These are phyloP conservation scores for Streptanthus diversifolius DNA, from an alignment of 345 rosid genomes.

Conservation along the genomic window DNA sequence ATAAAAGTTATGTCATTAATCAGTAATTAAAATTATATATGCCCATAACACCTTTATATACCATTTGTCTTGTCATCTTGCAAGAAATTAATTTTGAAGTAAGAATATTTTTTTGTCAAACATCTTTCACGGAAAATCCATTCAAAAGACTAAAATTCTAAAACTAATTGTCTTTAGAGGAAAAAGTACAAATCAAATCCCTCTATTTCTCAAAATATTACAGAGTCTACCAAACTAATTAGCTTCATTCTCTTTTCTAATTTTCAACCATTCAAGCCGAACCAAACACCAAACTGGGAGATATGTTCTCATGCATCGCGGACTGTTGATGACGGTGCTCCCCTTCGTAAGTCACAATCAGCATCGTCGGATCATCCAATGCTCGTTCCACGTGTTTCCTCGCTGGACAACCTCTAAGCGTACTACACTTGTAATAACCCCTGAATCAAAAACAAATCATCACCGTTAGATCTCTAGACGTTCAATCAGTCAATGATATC, in stretches of 20 bases:
- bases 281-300: constrained; percentile 42
- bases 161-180: neutral
- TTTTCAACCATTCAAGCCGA: constrained; percentile 35
- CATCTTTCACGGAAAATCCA: neutral
- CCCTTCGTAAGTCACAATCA: constrained; percentile 85
- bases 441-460: constrained; percentile 32
- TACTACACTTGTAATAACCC: constrained; percentile 89
- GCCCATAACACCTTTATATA: no score
- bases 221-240: constrained; percentile 27
- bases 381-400: constrained; percentile 94
- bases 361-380: constrained; percentile 69
- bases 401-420: constrained; percentile 79
- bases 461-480: constrained; percentile 8
- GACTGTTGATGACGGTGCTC: constrained; percentile 67
- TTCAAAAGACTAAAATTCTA: constrained; percentile 4
- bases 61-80: neutral
- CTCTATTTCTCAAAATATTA: constrained; percentile 22
- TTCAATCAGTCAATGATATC: neutral
- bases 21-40: no score
- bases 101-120: neutral
- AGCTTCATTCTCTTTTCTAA: neutral
- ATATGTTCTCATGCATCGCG: constrained; percentile 43
- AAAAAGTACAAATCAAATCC: neutral
- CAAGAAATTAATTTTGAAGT: neutral
- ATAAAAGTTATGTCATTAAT: no score